Percentiles rank a stretch among this genome's conserved stretches.
Evolutionary conservation across 192 early-diverging fungal species (phyloP).

Genomic region (Umbelopsis sp.): DNA sequence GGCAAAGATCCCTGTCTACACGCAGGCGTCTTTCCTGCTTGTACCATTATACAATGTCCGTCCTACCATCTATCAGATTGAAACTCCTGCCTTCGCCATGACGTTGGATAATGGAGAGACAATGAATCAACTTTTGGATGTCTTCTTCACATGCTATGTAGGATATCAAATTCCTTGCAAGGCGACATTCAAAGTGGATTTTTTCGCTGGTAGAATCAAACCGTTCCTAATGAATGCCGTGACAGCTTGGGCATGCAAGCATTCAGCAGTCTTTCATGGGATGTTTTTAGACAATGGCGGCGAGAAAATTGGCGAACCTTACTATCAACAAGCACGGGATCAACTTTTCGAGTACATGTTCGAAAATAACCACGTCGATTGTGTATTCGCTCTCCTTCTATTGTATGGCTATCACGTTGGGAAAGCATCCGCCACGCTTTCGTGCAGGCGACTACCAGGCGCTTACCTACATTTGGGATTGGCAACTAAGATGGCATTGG

Average conservation of each 20-base stretch:
- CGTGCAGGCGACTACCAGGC: background rate
- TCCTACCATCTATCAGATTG: background rate
- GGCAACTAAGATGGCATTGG: conserved; percentile 4
- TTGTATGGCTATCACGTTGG: conserved; percentile 23
- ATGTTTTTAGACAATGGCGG: background rate
- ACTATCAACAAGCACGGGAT: conserved; percentile 6
- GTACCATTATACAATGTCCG: background rate
- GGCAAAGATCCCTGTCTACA: background rate
- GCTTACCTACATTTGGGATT: conserved; percentile 13
- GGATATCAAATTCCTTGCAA: conserved; percentile 13
- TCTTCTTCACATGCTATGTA: conserved; percentile 21
- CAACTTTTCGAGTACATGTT: conserved; percentile 13
- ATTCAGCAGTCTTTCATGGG: conserved; percentile 21
- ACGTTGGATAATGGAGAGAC: background rate
- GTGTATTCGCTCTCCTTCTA: conserved; percentile 1
- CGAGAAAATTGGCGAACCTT: conserved; percentile 1
- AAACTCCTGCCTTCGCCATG: background rate
- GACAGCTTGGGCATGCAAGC: conserved; percentile 12
- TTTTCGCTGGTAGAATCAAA: background rate
- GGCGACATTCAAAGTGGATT: background rate
- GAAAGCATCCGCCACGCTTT: conserved; percentile 16
- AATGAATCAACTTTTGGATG: conserved; percentile 14
- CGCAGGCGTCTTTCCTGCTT: background rate
- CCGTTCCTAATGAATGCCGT: conserved; percentile 12
- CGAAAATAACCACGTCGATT: background rate